These are phyloP conservation scores for Penicillium cataractarum DNA, from an alignment of 495 filamentous ascomycete genomes.

Conservation along the genomic window DNA sequence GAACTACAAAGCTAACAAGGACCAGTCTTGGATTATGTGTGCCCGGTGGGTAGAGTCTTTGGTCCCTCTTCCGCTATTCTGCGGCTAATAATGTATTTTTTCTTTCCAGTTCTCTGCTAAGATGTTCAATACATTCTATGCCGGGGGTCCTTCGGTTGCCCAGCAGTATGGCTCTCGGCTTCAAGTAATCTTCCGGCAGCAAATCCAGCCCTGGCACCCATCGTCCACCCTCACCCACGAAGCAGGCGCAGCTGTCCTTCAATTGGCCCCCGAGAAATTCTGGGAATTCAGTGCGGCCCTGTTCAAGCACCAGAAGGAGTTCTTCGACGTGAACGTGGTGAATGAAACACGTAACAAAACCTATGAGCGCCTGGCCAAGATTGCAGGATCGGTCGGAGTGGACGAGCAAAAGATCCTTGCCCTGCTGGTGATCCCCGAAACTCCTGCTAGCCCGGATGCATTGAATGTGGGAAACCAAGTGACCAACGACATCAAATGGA, in stretches of 20 bases:
- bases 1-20: constrained; percentile 2
- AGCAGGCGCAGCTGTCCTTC: constrained; percentile 77
- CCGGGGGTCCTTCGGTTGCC: constrained; percentile 58
- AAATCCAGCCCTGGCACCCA: constrained; percentile 96
- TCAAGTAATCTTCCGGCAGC: constrained; percentile 81
- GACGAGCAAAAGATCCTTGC: constrained; percentile 65
- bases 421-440: constrained; percentile 65
- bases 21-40: constrained; percentile 80
- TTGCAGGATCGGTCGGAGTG: constrained; percentile 69
- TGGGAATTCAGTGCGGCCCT: constrained; percentile 75
- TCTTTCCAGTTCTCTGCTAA: constrained; percentile 58
- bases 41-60: constrained; percentile 57
- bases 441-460: constrained; percentile 61
- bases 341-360: constrained; percentile 82
- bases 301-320: constrained; percentile 70
- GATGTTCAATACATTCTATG: constrained; percentile 73
- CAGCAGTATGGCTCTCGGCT: constrained; percentile 61
- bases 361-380: constrained; percentile 73
- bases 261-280: constrained; percentile 68
- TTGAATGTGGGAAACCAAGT: constrained; percentile 75
- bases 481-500: constrained; percentile 82
- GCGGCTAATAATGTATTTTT: neutral
- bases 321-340: constrained; percentile 81
- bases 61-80: neutral
- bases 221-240: constrained; percentile 87